Base-by-base conservation (phyloP, 805 yeast genomes). In the Saccharomycopsis fodiens region DNA sequence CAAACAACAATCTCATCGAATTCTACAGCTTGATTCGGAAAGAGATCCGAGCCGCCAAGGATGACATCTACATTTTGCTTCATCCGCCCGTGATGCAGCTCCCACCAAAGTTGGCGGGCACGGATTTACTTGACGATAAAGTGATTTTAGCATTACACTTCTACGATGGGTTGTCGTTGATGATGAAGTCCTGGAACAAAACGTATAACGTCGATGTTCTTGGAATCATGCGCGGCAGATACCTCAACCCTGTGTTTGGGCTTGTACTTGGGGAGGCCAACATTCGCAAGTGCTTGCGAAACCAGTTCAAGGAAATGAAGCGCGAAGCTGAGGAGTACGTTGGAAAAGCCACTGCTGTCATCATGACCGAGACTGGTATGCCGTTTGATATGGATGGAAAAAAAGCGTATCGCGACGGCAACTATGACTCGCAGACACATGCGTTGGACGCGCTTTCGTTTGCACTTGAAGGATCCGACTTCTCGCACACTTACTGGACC, bases 351-450 rank as follows among this genome's bases (percentile, higher is more conserved):
- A 69, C 87, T 7, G 96, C 97, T 0, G 73, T 83, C 7, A 64
- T 91, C 19, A 79, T 93, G 72, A 77, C 95, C 1, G 98, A 91
- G 61, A 88, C 91, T n/a, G 98, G 98, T 4, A 86, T 91, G 82
- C 97, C 98, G 2, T 86, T 82, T 60, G 96, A 93, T 61, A 85
- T 91, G 96, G 89, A 91, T 61, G 70, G 76, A 48, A 85, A 84
- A 58, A 68, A 64, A 40, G 84, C 96, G 0, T 91, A 76, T 58
- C 60, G 61, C 1, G 69, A 69, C 47, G 88, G 89, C 1, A 76
- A 78, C 51, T 93, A 78, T 60, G 62, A 69, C 7, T 72, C 85
- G 8, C 98, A 93, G 58, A 82, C 82, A 2, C 66, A 74, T 4
- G 96, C 97, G 0, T 66, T 85, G 59, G 97, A 91, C 63, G 95